A percentile compares a stretch with the other conserved stretches of the same genome.
Conservation (phyloP, 345 rosid species). For the Citrus glauca region DNA sequence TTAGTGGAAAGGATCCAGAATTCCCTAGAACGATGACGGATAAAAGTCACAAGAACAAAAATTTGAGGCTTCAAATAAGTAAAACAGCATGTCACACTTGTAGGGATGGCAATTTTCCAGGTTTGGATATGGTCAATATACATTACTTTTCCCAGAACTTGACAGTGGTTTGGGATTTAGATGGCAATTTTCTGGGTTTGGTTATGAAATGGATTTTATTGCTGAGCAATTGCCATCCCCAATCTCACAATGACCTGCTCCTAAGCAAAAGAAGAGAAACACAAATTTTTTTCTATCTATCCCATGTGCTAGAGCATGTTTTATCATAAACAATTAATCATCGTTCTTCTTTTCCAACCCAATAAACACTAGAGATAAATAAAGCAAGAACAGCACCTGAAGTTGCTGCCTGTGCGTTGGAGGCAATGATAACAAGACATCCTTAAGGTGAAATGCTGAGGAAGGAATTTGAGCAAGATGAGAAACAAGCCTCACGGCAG, state of each 20-base stretch:
- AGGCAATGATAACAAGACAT: constrained; percentile 78
- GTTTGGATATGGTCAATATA: too few relatives aligned
- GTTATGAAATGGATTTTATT: too few relatives aligned
- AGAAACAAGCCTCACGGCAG: constrained; percentile 74
- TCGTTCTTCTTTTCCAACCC: neutral
- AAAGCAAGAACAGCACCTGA: constrained; percentile 50
- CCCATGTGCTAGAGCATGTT: neutral
- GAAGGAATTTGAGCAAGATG: constrained; percentile 85
- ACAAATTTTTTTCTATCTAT: neutral
- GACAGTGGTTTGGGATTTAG: too few relatives aligned
- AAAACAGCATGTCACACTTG: neutral
- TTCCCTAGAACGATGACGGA: neutral
- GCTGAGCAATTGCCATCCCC: too few relatives aligned
- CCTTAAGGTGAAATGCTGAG: constrained; percentile 72
- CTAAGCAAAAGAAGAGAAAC: neutral
- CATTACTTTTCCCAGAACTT: too few relatives aligned
- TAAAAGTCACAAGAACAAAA: neutral
- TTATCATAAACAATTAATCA: neutral
- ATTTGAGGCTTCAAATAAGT: neutral
- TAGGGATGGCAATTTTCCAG: too few relatives aligned
- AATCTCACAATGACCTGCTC: neutral
- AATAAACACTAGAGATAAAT: neutral
- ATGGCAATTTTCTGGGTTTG: too few relatives aligned
- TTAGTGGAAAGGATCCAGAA: neutral
- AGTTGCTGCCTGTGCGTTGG: constrained; percentile 66